These are phyloP conservation scores for Phycomyces nitens DNA, from an alignment of 192 early-diverging fungal species.

Conservation along the genomic window DNA sequence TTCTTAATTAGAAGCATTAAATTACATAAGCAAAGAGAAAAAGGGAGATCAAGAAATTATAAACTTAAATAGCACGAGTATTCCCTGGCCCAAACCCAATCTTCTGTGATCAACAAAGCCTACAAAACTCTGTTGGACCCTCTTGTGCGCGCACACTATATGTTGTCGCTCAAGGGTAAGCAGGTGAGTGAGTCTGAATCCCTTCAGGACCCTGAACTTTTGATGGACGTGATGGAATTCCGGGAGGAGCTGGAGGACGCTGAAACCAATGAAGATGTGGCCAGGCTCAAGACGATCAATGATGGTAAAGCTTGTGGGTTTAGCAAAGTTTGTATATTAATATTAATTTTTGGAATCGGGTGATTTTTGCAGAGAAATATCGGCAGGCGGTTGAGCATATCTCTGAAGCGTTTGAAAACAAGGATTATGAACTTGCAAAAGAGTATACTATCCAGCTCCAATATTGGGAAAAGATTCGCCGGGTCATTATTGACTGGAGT, in stretches of 20 bases:
- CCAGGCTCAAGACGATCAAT: constrained; percentile 55
- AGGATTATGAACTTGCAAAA: constrained; percentile 56
- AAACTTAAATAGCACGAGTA: too few species aligned
- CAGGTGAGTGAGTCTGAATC: constrained; percentile 62
- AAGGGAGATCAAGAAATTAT: neutral
- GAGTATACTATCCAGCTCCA: constrained; percentile 67
- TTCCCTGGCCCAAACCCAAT: constrained; percentile 63
- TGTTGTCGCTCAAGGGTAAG: constrained; percentile 59
- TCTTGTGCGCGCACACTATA: constrained; percentile 75
- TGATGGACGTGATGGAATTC: constrained; percentile 82
- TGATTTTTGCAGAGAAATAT: constrained; percentile 33
- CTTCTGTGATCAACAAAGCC: constrained; percentile 84
- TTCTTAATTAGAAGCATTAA: neutral
- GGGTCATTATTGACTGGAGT: constrained; percentile 55
- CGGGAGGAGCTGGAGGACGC: constrained; percentile 76
- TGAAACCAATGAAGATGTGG: constrained; percentile 57
- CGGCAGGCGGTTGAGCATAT: constrained; percentile 33
- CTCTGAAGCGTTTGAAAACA: constrained; percentile 49
- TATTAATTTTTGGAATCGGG: constrained; percentile 4
- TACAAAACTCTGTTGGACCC: constrained; percentile 78
- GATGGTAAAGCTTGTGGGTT: constrained; percentile 58
- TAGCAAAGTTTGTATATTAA: neutral
- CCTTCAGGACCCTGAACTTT: constrained; percentile 60
- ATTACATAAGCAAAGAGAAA: too few species aligned
- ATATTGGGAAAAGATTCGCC: constrained; percentile 68